Conservation (phyloP, 176 grass and related monocot genomes). For the Eragrostis curvula region DNA sequence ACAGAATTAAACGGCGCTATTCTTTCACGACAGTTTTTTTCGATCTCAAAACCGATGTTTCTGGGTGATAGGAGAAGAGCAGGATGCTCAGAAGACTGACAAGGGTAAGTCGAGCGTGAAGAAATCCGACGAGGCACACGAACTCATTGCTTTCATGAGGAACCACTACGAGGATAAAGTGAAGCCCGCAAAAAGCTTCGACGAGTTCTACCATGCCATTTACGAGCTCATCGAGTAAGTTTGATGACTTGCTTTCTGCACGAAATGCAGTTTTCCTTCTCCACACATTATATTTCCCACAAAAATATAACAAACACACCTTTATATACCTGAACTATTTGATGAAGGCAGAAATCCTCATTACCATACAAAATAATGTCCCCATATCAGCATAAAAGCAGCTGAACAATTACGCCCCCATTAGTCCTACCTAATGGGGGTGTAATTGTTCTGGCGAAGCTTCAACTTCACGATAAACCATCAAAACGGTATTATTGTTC, state of each 20-base stretch:
- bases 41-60: not conserved
- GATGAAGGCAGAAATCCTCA: not conserved
- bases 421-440: no score
- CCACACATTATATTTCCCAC: not conserved
- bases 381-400: not conserved
- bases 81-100: not conserved
- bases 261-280: not conserved
- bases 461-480: no score
- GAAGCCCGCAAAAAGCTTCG: not conserved
- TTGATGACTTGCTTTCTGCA: conserved; percentile 1
- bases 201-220: conserved; percentile 74
- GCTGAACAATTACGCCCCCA: not conserved
- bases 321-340: not conserved
- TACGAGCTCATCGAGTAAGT: conserved; percentile 64
- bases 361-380: not conserved
- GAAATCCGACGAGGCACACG: conserved; percentile 6
- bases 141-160: conserved; percentile 11
- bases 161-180: not conserved
- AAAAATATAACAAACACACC: no score
- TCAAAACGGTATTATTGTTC: no score
- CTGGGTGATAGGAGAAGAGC: conserved; percentile 26
- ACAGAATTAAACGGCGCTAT: not conserved
- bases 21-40: not conserved
- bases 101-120: not conserved
- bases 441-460: no score